These are phyloP conservation scores for Chenopodium quinoa DNA, from an alignment of 148 eudicot genomes.

Conservation along the genomic window DNA sequence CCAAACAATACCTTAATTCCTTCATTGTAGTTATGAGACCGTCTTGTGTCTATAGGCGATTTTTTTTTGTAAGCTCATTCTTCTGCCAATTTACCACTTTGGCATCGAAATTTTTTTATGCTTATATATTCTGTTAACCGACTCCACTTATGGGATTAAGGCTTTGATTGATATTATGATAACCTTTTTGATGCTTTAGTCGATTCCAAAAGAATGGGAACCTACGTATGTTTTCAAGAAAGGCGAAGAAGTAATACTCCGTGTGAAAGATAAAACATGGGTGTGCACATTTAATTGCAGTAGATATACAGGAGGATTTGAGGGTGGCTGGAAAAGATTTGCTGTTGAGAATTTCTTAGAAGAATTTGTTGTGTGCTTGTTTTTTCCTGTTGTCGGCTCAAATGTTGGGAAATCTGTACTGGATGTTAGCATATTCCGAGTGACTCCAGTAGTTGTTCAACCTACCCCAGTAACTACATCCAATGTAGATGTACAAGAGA, in stretches of 20 bases:
- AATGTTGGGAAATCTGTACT: conserved; percentile 14
- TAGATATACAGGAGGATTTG: conserved; percentile 10
- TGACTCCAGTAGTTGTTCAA: conserved; percentile 29
- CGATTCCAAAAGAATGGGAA: no score
- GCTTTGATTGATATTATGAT: no score
- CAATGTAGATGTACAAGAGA: background rate
- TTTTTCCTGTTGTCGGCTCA: background rate
- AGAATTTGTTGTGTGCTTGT: background rate
- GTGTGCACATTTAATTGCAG: background rate
- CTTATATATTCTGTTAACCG: background rate
- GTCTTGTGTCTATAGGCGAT: conserved; percentile 34
- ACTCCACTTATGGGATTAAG: no score
- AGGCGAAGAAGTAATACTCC: background rate
- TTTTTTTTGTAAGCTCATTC: conserved; percentile 36
- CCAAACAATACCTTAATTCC: background rate
- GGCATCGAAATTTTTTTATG: no score
- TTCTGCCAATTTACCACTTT: no score
- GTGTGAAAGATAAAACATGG: background rate
- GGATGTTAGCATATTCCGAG: conserved; percentile 48
- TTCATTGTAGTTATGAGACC: conserved; percentile 35
- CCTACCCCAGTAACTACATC: background rate
- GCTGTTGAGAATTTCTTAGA: background rate
- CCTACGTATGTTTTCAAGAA: no score
- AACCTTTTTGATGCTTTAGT: background rate
- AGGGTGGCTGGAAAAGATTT: conserved; percentile 10